Evolutionary conservation across 1,139 yeast genomes (phyloP).

Genomic region (Lizanozyma gosingica): DNA sequence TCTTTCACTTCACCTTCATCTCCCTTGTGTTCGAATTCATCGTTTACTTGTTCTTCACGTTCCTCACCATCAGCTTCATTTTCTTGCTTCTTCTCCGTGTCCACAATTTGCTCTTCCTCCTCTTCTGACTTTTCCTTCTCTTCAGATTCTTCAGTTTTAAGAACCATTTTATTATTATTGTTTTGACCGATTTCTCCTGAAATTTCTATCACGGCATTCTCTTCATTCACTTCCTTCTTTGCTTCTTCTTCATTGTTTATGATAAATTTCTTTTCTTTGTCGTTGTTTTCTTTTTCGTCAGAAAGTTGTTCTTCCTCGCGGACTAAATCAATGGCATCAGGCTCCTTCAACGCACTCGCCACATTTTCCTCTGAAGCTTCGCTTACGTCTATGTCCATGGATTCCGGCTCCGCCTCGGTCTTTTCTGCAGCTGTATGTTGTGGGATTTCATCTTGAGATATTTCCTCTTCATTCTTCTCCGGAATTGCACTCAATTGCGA

Average conservation of each 20-base stretch:
- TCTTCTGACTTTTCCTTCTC: slow-evolving; percentile 1
- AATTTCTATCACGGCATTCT: background rate
- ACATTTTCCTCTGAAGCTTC: slow-evolving; percentile 4
- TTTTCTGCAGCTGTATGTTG: slow-evolving; percentile 3
- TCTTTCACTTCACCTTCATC: slow-evolving; percentile 1
- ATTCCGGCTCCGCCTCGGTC: slow-evolving; percentile 3
- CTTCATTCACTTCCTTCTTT: slow-evolving; percentile 4
- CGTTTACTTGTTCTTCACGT: slow-evolving; percentile 2
- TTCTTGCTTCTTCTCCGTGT: slow-evolving; percentile 1
- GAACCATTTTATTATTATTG: background rate
- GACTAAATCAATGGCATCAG: too few relatives aligned
- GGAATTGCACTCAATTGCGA: too few relatives aligned
- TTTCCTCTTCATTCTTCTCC: too few relatives aligned
- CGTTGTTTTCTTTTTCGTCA: too few relatives aligned
- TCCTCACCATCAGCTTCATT: slow-evolving; percentile 1
- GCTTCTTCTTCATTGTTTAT: slow-evolving; percentile 5
- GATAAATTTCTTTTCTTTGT: too few relatives aligned
- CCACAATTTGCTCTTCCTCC: background rate
- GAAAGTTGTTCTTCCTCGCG: too few relatives aligned
- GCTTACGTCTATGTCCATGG: slow-evolving; percentile 2
- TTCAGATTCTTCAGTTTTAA: slow-evolving; percentile 3
- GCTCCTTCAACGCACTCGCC: slow-evolving; percentile 1
- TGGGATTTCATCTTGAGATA: slow-evolving; percentile 2
- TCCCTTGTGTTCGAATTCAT: slow-evolving; percentile 1
- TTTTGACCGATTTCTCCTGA: slow-evolving; percentile 1